These are phyloP conservation scores for Helenozyma baotianmanensis DNA, from an alignment of 805 yeast genomes.

Conservation along the genomic window DNA sequence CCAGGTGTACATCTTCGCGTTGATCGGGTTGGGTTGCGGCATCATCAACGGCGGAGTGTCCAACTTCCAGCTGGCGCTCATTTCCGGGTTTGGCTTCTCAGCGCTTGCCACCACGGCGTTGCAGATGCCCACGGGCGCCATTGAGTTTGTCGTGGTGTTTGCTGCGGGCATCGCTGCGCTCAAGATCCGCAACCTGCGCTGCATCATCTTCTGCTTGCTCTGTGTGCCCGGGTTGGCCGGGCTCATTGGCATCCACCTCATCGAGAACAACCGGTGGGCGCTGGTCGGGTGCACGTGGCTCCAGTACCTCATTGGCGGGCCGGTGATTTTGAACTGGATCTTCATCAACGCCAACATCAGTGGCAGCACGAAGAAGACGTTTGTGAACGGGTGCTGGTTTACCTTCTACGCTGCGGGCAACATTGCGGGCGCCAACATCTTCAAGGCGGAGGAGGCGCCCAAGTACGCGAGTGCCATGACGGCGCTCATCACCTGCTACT, in stretches of 20 bases:
- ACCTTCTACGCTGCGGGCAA: constrained; percentile 26
- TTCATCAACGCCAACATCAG: constrained; percentile 16
- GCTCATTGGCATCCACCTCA: constrained; percentile 20
- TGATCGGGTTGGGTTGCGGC: constrained; percentile 26
- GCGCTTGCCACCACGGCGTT: constrained; percentile 24
- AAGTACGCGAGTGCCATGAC: constrained; percentile 21
- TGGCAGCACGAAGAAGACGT: constrained; percentile 23
- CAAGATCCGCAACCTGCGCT: constrained; percentile 15
- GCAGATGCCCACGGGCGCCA: constrained; percentile 24
- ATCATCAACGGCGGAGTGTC: constrained; percentile 27
- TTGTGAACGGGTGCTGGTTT: constrained; percentile 20
- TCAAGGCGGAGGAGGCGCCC: constrained; percentile 21
- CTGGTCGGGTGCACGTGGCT: constrained; percentile 29
- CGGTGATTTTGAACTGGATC: constrained; percentile 25
- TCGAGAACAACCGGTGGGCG: constrained; percentile 16
- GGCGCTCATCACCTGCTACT: constrained; percentile 20
- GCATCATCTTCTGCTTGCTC: constrained; percentile 13
- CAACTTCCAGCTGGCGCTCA: constrained; percentile 23
- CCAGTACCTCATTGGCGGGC: constrained; percentile 27
- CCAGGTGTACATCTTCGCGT: constrained; percentile 16
- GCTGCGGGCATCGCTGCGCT: constrained; percentile 23
- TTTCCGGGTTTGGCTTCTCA: constrained; percentile 30
- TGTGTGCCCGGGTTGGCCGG: constrained; percentile 23
- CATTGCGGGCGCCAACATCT: constrained; percentile 24
- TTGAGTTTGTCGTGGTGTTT: constrained; percentile 23